Evolutionary conservation across 148 eudicot species (phyloP), one percentile per base, ranked within the genome.

Genomic region (Cornus florida): DNA sequence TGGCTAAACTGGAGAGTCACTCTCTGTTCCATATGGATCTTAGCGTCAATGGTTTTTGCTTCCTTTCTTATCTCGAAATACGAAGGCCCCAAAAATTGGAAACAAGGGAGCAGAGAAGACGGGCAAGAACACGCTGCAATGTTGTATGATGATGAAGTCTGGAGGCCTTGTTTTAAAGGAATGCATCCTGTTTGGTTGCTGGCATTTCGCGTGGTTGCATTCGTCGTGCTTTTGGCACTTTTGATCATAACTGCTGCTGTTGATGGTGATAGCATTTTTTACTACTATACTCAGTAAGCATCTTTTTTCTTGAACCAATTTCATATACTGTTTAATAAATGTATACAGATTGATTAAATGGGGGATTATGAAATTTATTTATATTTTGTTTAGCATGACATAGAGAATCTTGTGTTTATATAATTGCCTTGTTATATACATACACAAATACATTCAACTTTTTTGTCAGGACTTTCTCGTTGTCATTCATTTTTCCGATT

Each of bases 1-100:
- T 96, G 99, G 99, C 80, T 96, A 35, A 96, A 96, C 77, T 96
- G 98, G 98, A 88, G 98, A 80, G 83, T 90, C 57, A 72, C 87
- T 14, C 57, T 89, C 5, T 92, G 98, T 87, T 84, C 87, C 67
- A 31, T 86, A 46, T 91, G 90, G 88, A 72, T 96, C 23, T 78
- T 92, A 17, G n/a, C 83, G 3, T 83, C 93, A 14, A 79, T 91
- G 82, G 81, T 84, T 64, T 75, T 88, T 53, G 85, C 97, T n/a
- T 86, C 89, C 10, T 75, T 82, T 72, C 70, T 93, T 0, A 90
- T 96, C 75, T 86, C 88, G 70, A 92, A 71, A 77, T 74, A 87
- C 39, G 98, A 96, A 83, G 93, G 94, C 9, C 79, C 62, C 38
- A 66, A 72, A 22, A 82, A 73, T 33, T 64, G 73, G 20, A 78